Evolutionary conservation across 176 grass and related monocot genomes (phyloP).

Genomic region (Cymbopogon citratus): DNA sequence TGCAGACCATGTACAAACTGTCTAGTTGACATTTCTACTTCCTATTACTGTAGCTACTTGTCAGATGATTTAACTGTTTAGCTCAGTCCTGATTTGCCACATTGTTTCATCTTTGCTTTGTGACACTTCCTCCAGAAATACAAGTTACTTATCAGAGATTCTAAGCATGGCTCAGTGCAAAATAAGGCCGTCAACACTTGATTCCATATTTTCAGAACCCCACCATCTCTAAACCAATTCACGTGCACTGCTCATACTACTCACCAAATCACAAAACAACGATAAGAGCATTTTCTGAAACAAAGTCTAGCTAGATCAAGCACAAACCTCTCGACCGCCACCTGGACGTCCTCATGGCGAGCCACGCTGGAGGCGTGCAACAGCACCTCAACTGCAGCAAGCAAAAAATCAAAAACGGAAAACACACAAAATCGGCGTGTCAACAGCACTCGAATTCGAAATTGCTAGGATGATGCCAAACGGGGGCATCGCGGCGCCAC

Average conservation of each 20-base stretch:
- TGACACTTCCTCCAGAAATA: neutral
- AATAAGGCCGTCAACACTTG: neutral
- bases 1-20: neutral
- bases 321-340: conserved; percentile 72
- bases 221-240: neutral
- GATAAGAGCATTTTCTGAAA: neutral
- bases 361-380: conserved; percentile 66
- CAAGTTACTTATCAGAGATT: neutral
- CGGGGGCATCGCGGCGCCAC: neutral
- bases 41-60: too few relatives aligned
- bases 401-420: neutral
- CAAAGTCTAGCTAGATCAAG: conserved; percentile 1
- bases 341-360: conserved; percentile 51
- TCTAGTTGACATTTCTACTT: neutral
- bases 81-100: neutral
- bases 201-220: neutral
- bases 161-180: neutral
- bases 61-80: too few relatives aligned
- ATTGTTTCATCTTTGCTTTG: neutral
- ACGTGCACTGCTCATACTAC: neutral
- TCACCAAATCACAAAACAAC: neutral
- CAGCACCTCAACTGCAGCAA: conserved; percentile 84
- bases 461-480: neutral
- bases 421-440: conserved; percentile 5
- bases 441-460: neutral